Evolutionary conservation across 495 filamentous ascomycete genomes (phyloP), one percentile per base, ranked within the genome.

Genomic region (Hypoxylon crocopeplum): DNA sequence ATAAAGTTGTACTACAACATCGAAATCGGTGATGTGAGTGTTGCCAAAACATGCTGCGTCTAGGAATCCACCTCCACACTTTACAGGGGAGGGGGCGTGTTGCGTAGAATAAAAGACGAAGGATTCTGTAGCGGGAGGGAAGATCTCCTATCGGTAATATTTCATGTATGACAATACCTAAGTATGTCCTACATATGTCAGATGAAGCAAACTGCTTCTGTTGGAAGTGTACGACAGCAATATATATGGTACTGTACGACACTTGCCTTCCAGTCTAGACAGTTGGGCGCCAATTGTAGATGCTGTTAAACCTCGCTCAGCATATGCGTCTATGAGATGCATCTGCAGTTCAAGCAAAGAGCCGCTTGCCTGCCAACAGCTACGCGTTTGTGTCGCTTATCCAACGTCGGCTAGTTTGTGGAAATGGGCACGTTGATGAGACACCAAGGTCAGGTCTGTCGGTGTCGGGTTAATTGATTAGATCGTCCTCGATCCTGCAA

Each of bases 111-210:
- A 33, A 17, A 36, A 27, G 12, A 34, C 15, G 15, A 34, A 56
- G 33, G 32, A 51, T 51, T 62, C 51, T 56, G 44, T 29, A 51
- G 21, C 34, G 39, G 49, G 21, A 46, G 12, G 12, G 12, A 27
- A 24, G 40, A 40, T 48, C 34, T 42, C 17, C 3, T 37, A 2
- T n/a, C 36, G 13, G 22, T 15, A 40, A 15, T 19, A 39, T 1
- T 1, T 40, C 1, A 11, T 27, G 15, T n/a, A 10, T n/a, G n/a
- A n/a, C n/a, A n/a, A n/a, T n/a, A n/a, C n/a, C n/a, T n/a, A n/a
- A n/a, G n/a, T 32, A 16, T 21, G 20, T 39, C 11, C 6, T 30
- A 11, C 5, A 7, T 13, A 44, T 56, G 25, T 7, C 7, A 56
- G 36, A 42, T 19, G 34, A 42, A 48, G 36, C 44, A 56, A 42